Evolutionary conservation across 208 protist species (phyloP).

Genomic region (Leishmania amazonensis): DNA sequence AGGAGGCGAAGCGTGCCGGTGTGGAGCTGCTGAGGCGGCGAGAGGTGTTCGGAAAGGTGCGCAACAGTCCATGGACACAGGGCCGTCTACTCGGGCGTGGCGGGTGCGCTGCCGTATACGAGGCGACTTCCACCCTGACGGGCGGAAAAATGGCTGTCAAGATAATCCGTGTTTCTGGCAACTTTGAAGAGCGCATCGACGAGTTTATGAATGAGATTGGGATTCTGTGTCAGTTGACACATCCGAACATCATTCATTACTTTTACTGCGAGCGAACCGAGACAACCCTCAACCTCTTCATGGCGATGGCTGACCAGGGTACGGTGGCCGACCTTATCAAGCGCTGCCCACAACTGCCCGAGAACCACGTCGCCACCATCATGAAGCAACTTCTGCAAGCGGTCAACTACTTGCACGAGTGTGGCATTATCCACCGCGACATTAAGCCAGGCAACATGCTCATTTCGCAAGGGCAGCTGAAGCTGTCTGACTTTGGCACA

Average conservation of each 20-base stretch:
- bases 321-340: constrained; percentile 56
- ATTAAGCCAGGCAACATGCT: constrained; percentile 90
- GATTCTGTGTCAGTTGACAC: constrained; percentile 63
- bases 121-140: constrained; percentile 67
- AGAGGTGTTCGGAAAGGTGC: constrained; percentile 58
- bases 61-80: constrained; percentile 67
- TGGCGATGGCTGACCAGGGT: constrained; percentile 75
- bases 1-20: constrained; percentile 52
- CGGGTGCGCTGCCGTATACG: constrained; percentile 72
- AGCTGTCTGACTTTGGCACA: constrained; percentile 84
- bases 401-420: constrained; percentile 75
- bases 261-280: constrained; percentile 76
- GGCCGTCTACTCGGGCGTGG: constrained; percentile 66
- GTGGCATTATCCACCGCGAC: constrained; percentile 85
- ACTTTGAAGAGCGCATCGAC: constrained; percentile 61
- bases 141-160: constrained; percentile 89
- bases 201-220: constrained; percentile 80
- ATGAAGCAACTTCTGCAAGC: constrained; percentile 71
- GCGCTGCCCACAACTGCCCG: constrained; percentile 44
- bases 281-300: constrained; percentile 75
- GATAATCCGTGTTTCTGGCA: constrained; percentile 60
- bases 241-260: constrained; percentile 87
- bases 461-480: constrained; percentile 66
- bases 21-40: constrained; percentile 54
- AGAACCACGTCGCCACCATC: constrained; percentile 54